Evolutionary conservation across 768 basidiomycete genomes (phyloP), one percentile per base, ranked within the genome.

Genomic region (Suillus subluteus): DNA sequence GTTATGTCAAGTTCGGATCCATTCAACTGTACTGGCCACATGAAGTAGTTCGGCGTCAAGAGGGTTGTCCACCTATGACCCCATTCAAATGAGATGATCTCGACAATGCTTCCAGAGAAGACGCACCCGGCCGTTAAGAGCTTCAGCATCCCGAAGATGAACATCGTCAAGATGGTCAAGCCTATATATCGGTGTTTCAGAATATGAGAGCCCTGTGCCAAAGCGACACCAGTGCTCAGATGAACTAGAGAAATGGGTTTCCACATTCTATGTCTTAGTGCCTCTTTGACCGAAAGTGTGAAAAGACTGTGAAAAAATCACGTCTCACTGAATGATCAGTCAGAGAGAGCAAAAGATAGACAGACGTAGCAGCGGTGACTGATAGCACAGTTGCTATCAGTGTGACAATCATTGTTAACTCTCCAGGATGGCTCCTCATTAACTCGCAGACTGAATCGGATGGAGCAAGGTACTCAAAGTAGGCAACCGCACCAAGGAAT

Each of bases 61-160:
- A 70, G 62, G 16, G 69, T 70, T 44, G 69, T 40, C 67, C 69
- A 70, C 21, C 68, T 68, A n/a, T 30, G 16, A 58, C 6, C 3
- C 26, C 23, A 65, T 48, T 13, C 6, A 15, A 18, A 41, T 26
- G 12, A 58, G 59, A 35, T 1, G 18, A 56, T 12, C 6, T 35
- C 16, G 18, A 54, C 15, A n/a, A 59, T 23, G 30, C 23, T 12
- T 16, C 18, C 11, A 23, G 44, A 52, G 4, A 23, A n/a, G 16
- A 40, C 37, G 2, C 35, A 66, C 65, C 67, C 62, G 6, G 68
- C 62, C 11, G 65, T 65, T 48, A 68, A 55, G 11, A 63, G 35
- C 23, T 15, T 68, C 12, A 65, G 56, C 15, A 56, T 15, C 21
- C 48, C 65, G 26, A 30, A 68, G 32, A 68, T 32, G 26, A 48